Conservation (phyloP, 257 asterid genomes). For the Linderniella brevidens region DNA sequence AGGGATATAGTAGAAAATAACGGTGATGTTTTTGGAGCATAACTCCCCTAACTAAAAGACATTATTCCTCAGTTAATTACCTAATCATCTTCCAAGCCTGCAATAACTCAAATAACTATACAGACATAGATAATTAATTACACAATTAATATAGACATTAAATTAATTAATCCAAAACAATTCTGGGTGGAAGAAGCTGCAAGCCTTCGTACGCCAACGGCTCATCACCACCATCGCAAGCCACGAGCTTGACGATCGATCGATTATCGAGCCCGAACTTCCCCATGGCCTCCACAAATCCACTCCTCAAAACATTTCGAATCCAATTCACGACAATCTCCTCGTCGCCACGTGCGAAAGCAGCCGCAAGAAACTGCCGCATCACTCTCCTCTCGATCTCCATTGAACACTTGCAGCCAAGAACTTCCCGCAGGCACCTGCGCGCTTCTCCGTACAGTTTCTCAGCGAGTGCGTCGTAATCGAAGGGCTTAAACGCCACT, state of each 20-base stretch:
- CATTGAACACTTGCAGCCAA: slow-evolving; percentile 36
- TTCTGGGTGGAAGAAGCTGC: slow-evolving; percentile 11
- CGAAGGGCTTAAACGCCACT: slow-evolving; percentile 32
- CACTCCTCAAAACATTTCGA: slow-evolving; percentile 23
- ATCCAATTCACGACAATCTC: slow-evolving; percentile 51
- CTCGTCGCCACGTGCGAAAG: slow-evolving; percentile 20
- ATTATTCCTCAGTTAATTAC: no score
- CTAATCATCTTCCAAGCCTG: no score
- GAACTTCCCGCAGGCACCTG: slow-evolving; percentile 19
- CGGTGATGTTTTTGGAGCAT: no score
- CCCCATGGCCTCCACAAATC: slow-evolving; percentile 40
- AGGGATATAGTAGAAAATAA: no score
- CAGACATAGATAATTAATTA: no score
- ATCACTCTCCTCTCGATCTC: slow-evolving; percentile 48
- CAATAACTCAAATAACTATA: no score
- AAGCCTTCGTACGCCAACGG: slow-evolving; percentile 8
- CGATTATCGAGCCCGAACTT: slow-evolving; percentile 30
- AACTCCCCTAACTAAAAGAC: no score
- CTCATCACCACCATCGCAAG: slow-evolving; percentile 9
- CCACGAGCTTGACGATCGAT: slow-evolving; percentile 32
- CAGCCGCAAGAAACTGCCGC: slow-evolving; percentile 49
- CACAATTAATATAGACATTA: no score
- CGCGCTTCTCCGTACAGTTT: slow-evolving; percentile 19
- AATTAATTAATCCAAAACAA: not conserved
- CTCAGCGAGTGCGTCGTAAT: slow-evolving; percentile 26